phyloP scores from a whole-genome alignment of 306 rosid genomes.

The Chamaecrista fasciculata region DNA sequence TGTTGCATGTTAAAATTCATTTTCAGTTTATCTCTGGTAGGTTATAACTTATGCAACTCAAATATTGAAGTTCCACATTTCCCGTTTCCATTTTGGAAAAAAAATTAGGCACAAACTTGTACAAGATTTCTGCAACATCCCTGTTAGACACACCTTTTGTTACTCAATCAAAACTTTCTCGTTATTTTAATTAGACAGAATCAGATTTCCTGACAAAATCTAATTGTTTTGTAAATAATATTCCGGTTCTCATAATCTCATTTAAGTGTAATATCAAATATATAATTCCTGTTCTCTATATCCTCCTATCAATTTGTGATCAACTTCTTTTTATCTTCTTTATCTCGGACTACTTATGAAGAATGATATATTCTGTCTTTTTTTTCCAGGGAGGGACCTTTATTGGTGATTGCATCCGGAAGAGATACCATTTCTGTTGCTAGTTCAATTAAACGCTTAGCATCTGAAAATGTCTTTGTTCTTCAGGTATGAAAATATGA shows the following conservation, averaged over 20 bases:
- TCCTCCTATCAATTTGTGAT: constrained; percentile 7
- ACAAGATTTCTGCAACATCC: constrained; percentile 21
- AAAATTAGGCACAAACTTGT: background rate
- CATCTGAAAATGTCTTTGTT: constrained; percentile 75
- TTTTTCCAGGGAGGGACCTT: constrained; percentile 80
- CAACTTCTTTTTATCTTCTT: background rate
- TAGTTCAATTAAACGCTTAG: constrained; percentile 74
- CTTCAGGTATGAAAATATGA: constrained; percentile 61
- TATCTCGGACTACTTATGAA: constrained; percentile 10
- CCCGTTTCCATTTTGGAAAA: background rate
- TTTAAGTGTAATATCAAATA: background rate
- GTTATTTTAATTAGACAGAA: constrained; percentile 16
- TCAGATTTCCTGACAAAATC: constrained; percentile 10
- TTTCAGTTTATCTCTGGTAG: background rate
- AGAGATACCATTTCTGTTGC: constrained; percentile 83
- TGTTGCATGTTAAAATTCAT: constrained; percentile 1
- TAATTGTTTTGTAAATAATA: background rate
- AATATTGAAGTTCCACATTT: background rate
- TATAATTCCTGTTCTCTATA: constrained; percentile 5
- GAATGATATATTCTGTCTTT: constrained; percentile 23
- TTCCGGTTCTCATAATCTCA: background rate
- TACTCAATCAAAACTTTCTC: background rate
- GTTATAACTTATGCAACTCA: background rate
- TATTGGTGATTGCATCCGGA: constrained; percentile 88
- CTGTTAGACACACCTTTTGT: constrained; percentile 12